phyloP scores from a whole-genome alignment of 2,329 filamentous ascomycete genomes.

The Diplodia seriata region DNA sequence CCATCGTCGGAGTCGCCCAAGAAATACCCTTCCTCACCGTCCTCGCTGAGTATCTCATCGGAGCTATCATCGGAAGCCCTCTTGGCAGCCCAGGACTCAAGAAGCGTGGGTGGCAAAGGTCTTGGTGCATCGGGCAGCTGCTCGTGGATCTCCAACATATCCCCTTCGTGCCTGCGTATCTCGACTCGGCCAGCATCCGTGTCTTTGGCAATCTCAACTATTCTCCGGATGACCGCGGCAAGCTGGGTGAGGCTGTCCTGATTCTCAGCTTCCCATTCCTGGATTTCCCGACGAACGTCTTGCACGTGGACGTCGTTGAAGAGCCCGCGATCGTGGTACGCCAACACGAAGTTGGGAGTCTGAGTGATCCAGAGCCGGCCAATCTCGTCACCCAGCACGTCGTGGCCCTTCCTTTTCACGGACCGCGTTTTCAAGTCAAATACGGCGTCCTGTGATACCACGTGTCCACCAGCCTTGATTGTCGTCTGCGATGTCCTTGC shows the following conservation, averaged over 20 bases:
- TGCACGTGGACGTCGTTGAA: slow-evolving; percentile 54
- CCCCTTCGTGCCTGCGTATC: slow-evolving; percentile 42
- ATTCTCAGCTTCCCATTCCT: slow-evolving; percentile 54
- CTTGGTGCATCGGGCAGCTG: slow-evolving; percentile 34
- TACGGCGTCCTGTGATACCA: slow-evolving; percentile 52
- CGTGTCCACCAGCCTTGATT: slow-evolving; percentile 38
- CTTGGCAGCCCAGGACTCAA: too few relatives aligned
- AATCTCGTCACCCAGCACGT: slow-evolving; percentile 50
- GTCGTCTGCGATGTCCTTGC: too few relatives aligned
- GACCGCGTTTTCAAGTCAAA: slow-evolving; percentile 63
- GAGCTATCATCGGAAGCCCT: too few relatives aligned
- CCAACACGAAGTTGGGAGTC: slow-evolving; percentile 60
- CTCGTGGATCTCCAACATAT: slow-evolving; percentile 46
- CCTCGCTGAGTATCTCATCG: background rate
- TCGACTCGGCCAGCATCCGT: slow-evolving; percentile 42
- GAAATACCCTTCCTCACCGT: slow-evolving; percentile 11
- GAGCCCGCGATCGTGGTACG: slow-evolving; percentile 54
- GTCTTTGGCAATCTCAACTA: slow-evolving; percentile 41
- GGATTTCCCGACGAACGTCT: slow-evolving; percentile 48
- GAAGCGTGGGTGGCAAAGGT: too few relatives aligned
- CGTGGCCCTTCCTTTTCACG: slow-evolving; percentile 41
- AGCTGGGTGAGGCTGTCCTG: slow-evolving; percentile 41
- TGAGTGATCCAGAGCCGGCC: slow-evolving; percentile 60
- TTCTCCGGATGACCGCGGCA: slow-evolving; percentile 41
- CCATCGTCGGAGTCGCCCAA: slow-evolving; percentile 23